A percentile compares a stretch with the other conserved stretches of the same genome.
phyloP scores from a whole-genome alignment of 306 rosid genomes.

The Corylus avellana region DNA sequence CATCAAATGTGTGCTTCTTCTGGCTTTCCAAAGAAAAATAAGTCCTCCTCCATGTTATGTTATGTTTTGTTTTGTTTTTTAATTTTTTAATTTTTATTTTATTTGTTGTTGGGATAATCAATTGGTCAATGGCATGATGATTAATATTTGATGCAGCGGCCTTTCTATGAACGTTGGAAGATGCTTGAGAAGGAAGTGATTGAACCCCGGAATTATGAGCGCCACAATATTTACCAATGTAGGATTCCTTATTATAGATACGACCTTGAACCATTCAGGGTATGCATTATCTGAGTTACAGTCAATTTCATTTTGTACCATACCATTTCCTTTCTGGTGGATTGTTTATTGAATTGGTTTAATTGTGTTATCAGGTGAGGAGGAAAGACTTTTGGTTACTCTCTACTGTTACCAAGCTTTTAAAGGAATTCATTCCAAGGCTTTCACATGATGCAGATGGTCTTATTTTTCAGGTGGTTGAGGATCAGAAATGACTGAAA shows the following conservation, averaged over 20 bases:
- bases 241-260: conserved; percentile 80
- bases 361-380: conserved; percentile 72
- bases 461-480: conserved; percentile 87
- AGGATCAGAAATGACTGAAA: conserved; percentile 1
- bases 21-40: neutral
- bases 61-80: neutral
- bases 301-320: neutral
- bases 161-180: conserved; percentile 94
- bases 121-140: conserved; percentile 28
- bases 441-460: conserved; percentile 98
- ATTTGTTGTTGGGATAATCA: neutral
- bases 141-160: conserved; percentile 67
- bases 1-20: neutral
- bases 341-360: conserved; percentile 29
- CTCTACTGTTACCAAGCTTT: conserved; percentile 79
- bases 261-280: conserved; percentile 96
- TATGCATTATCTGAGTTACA: conserved; percentile 34
- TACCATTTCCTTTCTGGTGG: conserved; percentile 15
- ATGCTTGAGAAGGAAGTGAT: conserved; percentile 98
- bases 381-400: conserved; percentile 97
- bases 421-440: conserved; percentile 83
- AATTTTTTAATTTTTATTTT: conserved; percentile 4
- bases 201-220: conserved; percentile 89
- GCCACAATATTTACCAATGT: conserved; percentile 55
- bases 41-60: no score